Conservation (phyloP, 75 land plant species). For the Chamaecyparis obtusa region DNA sequence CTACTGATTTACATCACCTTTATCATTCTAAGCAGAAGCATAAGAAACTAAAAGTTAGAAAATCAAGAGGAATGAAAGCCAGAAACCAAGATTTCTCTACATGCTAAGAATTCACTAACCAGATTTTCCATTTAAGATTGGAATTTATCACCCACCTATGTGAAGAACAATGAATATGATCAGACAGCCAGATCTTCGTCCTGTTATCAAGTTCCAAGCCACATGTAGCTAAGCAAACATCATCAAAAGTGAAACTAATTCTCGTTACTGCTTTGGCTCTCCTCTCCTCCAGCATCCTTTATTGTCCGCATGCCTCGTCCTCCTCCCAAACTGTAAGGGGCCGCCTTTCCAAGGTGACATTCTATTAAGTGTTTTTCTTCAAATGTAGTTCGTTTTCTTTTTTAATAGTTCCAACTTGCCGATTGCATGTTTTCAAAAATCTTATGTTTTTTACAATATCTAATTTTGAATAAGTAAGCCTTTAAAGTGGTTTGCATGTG, state of each 20-base stretch:
- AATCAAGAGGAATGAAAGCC: not conserved
- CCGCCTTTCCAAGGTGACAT: not conserved
- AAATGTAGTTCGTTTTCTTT: not conserved
- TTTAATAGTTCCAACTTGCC: not conserved
- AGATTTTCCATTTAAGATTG: not conserved
- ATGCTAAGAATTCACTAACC: not conserved
- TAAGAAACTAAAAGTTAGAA: not conserved
- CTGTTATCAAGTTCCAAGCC: not conserved
- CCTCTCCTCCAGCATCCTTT: not conserved
- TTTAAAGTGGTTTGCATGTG: not conserved
- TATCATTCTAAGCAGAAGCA: not conserved
- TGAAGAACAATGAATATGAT: not conserved
- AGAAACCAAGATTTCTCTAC: not conserved
- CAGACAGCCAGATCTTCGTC: not conserved
- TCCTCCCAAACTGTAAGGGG: not conserved
- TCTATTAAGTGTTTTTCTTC: not conserved
- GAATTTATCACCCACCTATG: not conserved
- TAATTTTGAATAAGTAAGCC: not conserved
- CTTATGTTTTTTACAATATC: not conserved
- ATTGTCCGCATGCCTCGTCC: not conserved
- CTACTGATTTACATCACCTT: not conserved
- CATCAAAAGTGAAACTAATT: not conserved
- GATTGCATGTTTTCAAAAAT: not conserved
- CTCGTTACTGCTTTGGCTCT: not conserved
- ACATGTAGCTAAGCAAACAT: conserved; percentile 1